Conservation (phyloP, 257 asterid genomes). For the Galeopsis tetrahit region DNA sequence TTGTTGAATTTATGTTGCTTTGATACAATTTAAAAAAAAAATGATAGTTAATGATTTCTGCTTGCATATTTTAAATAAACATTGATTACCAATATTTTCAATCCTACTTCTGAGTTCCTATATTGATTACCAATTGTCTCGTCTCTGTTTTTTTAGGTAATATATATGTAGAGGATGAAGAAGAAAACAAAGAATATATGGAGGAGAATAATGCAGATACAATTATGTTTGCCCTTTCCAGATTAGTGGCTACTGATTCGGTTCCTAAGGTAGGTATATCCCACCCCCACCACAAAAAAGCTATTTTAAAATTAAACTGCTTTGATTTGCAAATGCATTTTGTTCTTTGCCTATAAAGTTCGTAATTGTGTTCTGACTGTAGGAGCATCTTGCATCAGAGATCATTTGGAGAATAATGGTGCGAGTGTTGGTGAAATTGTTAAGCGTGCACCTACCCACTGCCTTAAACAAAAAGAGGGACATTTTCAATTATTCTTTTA, state of each 20-base stretch:
- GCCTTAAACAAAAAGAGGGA: slow-evolving; percentile 76
- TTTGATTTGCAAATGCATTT: not conserved
- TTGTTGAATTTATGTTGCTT: no score
- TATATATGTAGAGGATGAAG: slow-evolving; percentile 81
- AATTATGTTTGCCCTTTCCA: slow-evolving; percentile 76
- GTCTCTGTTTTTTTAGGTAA: no score
- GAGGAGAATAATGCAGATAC: slow-evolving; percentile 90
- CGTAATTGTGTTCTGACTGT: slow-evolving; percentile 39
- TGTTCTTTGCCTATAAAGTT: slow-evolving; percentile 27
- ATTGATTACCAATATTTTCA: no score
- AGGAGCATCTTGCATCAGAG: slow-evolving; percentile 87
- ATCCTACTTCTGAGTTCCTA: no score
- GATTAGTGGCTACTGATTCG: slow-evolving; percentile 73
- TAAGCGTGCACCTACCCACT: slow-evolving; percentile 80
- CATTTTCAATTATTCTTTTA: slow-evolving; percentile 56
- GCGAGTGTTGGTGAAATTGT: slow-evolving; percentile 73
- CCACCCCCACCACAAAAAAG: not conserved
- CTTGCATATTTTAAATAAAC: no score
- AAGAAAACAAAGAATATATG: slow-evolving; percentile 73
- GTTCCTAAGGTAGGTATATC: slow-evolving; percentile 68
- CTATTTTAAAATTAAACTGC: not conserved
- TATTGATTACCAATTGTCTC: no score
- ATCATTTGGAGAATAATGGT: slow-evolving; percentile 65
- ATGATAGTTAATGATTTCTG: no score
- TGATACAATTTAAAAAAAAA: no score